A percentile compares a stretch with the other conserved stretches of the same genome.
These are phyloP conservation scores for Alternaria sp. DNA, from an alignment of 2,329 filamentous ascomycete genomes.

Conservation along the genomic window DNA sequence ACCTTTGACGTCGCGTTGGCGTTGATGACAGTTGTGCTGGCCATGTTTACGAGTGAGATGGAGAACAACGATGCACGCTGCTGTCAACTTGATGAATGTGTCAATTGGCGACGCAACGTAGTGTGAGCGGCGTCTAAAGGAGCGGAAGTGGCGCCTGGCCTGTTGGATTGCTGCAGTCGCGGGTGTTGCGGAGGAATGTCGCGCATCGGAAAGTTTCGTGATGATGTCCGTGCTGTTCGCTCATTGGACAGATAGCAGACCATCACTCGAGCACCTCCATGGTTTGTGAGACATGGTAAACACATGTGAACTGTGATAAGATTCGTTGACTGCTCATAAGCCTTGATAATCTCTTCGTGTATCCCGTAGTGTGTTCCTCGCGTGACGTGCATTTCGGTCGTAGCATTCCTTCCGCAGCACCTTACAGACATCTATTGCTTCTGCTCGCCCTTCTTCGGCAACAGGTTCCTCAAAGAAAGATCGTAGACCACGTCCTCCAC, in stretches of 20 bases:
- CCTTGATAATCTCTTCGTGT: background rate
- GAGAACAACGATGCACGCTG: background rate
- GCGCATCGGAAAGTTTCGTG: constrained; percentile 23
- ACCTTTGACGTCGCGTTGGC: constrained; percentile 28
- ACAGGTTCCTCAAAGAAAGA: constrained; percentile 81
- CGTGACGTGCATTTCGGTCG: background rate
- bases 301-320: background rate
- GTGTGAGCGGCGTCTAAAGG: constrained; percentile 8
- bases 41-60: constrained; percentile 22
- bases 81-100: background rate
- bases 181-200: constrained; percentile 15
- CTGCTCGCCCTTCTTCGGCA: constrained; percentile 50
- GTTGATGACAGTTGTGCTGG: constrained; percentile 34
- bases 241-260: constrained; percentile 1
- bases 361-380: background rate
- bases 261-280: constrained; percentile 6
- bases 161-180: constrained; percentile 6
- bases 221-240: constrained; percentile 25
- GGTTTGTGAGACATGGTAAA: background rate
- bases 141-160: constrained; percentile 32
- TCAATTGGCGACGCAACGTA: background rate
- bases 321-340: background rate
- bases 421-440: constrained; percentile 3
- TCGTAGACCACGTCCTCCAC: constrained; percentile 99
- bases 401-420: background rate